Evolutionary conservation across 768 basidiomycete species (phyloP).

Genomic region (Trametes maxima): DNA sequence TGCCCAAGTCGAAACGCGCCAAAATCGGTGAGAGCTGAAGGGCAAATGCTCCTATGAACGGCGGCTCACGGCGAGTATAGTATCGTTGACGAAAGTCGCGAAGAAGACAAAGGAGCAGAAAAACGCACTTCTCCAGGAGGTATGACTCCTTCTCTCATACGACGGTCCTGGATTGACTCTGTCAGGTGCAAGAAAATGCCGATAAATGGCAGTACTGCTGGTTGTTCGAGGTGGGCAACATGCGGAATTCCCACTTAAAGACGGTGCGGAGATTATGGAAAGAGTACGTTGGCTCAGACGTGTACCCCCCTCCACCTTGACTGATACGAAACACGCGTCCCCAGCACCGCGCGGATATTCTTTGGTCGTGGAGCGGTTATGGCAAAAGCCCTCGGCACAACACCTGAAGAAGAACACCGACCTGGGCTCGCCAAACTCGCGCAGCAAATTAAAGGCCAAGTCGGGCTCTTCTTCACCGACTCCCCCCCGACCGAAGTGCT

Average conservation of each 20-base stretch:
- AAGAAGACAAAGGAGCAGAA: constrained; percentile 96
- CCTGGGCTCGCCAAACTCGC: constrained; percentile 79
- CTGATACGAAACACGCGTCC: not conserved
- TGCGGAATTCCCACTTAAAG: constrained; percentile 94
- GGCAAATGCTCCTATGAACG: constrained; percentile 16
- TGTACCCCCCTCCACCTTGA: not conserved
- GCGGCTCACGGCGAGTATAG: constrained; percentile 42
- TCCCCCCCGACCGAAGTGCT: constrained; percentile 86
- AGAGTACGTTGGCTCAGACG: constrained; percentile 59
- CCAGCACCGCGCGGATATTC: constrained; percentile 86
- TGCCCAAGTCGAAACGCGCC: constrained; percentile 89
- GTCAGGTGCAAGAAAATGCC: constrained; percentile 75
- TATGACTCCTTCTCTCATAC: constrained; percentile 36
- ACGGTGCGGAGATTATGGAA: constrained; percentile 93
- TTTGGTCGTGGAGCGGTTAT: constrained; percentile 88
- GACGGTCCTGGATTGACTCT: not conserved
- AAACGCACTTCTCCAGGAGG: constrained; percentile 77
- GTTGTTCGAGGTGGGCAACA: constrained; percentile 93
- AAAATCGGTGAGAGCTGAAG: constrained; percentile 73
- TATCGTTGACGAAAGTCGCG: constrained; percentile 90
- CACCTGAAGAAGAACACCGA: constrained; percentile 84
- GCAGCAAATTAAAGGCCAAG: constrained; percentile 92
- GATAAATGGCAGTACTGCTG: constrained; percentile 96
- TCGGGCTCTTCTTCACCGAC: constrained; percentile 92
- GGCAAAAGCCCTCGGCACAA: constrained; percentile 92